Evolutionary conservation across 306 rosid species (phyloP), one percentile per base, ranked within the genome.

Genomic region (Quercus cerris): DNA sequence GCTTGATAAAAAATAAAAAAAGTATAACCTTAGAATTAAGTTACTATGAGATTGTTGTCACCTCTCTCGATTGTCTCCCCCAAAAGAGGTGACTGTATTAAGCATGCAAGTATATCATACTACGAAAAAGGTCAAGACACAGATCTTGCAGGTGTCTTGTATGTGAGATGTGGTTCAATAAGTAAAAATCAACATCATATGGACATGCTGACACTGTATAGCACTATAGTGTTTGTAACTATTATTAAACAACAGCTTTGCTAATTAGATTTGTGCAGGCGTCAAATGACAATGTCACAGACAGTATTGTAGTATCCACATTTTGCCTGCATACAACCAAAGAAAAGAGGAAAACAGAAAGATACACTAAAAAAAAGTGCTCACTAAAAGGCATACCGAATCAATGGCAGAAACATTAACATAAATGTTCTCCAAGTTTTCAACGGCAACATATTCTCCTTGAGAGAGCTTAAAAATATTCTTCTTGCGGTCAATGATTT

Each of bases 371-470:
- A 49, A 51, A 23, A 0, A 51, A 5, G 25, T 46, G 57, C 51
- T 27, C 9, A 59, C 52, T 44, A 35, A 13, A 55, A 57, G 46
- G 81, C 96, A 44, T 87, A 95, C 99, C 67, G 94, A 85, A 44
- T 95, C 99, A 62, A 93, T 84, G 55, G 77, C 86, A 70, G 98
- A 87, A 71, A 86, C 86, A 84, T 86, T 87, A 38, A 93, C 84
- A 80, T 88, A 93, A 61, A 95, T 86, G 81, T 91, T 90, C 91
- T 95, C 99, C 86, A 95, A 87, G 86, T 95, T 93, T 84, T 95
- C 99, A 49, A 93, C 99, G 6, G 99, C 99, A 74, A 95, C 99
- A 86, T 95, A 95, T 79, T 95, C 99, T 84, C 99, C 99, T 84
- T 95, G 99, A 17, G 99, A 91, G 77, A 95, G 99, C 84, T 95